A percentile compares a stretch with the other conserved stretches of the same genome.
Conservation (phyloP, 768 basidiomycete species). For the Boletus eberwhitei region DNA sequence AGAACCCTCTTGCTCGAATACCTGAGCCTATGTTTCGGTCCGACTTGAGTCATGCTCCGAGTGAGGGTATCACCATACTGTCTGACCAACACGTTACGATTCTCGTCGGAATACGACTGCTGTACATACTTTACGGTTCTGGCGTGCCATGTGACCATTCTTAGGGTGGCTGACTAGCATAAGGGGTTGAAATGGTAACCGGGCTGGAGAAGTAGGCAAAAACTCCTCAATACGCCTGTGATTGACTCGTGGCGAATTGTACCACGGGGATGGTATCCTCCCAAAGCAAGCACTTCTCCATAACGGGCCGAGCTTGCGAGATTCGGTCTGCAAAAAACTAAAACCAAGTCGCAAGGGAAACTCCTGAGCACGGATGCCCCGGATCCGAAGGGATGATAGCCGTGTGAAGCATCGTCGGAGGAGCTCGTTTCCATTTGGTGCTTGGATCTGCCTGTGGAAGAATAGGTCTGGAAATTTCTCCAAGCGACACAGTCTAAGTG, state of each 20-base stretch:
- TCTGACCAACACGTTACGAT: too few relatives aligned
- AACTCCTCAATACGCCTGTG: background rate
- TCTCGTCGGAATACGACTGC: too few relatives aligned
- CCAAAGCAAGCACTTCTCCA: background rate
- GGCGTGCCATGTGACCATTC: too few relatives aligned
- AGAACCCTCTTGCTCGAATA: too few relatives aligned
- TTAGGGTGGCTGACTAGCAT: background rate
- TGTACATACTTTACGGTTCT: background rate
- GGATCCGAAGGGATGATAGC: background rate
- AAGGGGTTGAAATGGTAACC: background rate
- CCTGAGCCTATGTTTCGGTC: too few relatives aligned
- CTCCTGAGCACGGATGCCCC: background rate
- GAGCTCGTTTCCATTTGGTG: background rate
- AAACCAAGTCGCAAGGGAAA: background rate
- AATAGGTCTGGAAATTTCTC: background rate
- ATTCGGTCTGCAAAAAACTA: background rate
- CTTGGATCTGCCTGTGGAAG: background rate
- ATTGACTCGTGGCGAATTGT: background rate
- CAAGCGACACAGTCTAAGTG: too few relatives aligned
- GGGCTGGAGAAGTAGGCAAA: background rate
- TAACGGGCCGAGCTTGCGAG: background rate
- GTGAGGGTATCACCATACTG: too few relatives aligned
- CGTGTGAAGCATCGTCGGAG: background rate
- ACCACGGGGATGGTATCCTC: background rate
- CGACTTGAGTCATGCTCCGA: too few relatives aligned